phyloP scores from a whole-genome alignment of 345 rosid genomes.

The Gossypium longicalyx region DNA sequence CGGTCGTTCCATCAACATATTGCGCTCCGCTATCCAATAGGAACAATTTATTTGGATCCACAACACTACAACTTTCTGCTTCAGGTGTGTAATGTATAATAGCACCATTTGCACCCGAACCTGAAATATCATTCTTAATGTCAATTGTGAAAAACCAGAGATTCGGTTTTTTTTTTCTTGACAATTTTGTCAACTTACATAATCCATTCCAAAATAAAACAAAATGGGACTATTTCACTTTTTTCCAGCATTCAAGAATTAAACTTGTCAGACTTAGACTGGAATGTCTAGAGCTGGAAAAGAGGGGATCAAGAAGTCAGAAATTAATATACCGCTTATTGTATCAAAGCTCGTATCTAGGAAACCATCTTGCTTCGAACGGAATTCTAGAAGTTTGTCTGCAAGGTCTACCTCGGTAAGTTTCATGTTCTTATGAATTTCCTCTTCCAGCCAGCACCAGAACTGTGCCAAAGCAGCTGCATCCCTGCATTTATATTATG shows the following conservation, averaged over 20 bases:
- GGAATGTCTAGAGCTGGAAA: neutral
- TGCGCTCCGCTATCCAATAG: conserved; percentile 96
- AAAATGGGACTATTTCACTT: neutral
- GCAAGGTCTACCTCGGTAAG: conserved; percentile 90
- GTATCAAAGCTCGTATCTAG: conserved; percentile 94
- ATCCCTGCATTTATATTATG: conserved; percentile 50
- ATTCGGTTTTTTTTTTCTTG: neutral
- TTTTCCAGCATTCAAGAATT: conserved; percentile 1
- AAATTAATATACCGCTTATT: conserved; percentile 65
- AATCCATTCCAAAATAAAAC: neutral
- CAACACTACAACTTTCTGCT: conserved; percentile 70
- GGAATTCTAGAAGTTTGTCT: conserved; percentile 79
- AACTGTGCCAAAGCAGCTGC: conserved; percentile 90
- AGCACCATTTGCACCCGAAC: conserved; percentile 96
- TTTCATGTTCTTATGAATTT: conserved; percentile 50
- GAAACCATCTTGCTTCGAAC: conserved; percentile 76
- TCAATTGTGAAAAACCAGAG: conserved; percentile 14
- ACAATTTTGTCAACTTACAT: neutral
- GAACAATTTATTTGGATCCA: conserved; percentile 68
- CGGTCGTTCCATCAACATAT: conserved; percentile 92
- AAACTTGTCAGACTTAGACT: neutral
- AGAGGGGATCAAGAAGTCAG: conserved; percentile 14
- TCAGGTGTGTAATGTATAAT: conserved; percentile 91
- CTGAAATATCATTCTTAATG: conserved; percentile 33
- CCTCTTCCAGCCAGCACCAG: conserved; percentile 92